These are phyloP conservation scores for Nicotiana undulata DNA, from an alignment of 257 asterid genomes.

Conservation along the genomic window DNA sequence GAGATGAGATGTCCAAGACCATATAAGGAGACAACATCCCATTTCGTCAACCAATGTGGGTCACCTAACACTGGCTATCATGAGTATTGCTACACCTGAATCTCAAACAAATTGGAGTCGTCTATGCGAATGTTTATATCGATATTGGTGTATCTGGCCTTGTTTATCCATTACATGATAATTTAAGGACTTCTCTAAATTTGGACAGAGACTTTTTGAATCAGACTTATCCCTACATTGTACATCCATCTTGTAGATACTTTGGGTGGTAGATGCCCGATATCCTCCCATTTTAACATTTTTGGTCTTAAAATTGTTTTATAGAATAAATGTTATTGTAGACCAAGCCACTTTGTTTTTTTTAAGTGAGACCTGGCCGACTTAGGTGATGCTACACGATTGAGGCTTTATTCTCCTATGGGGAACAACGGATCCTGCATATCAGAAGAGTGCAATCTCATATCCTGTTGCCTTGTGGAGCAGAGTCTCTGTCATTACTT, in stretches of 20 bases:
- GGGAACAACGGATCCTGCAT: not conserved
- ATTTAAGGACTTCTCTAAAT: not conserved
- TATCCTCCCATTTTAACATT: not conserved
- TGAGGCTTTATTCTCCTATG: not conserved
- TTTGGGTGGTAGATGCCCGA: not conserved
- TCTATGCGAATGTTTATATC: not conserved
- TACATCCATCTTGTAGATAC: not conserved
- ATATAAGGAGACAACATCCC: not conserved
- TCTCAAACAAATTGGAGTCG: too few species aligned
- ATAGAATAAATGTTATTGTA: too few species aligned
- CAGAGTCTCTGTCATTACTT: not conserved
- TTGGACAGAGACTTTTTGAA: not conserved
- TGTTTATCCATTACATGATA: not conserved
- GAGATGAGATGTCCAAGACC: not conserved
- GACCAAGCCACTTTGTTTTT: not conserved
- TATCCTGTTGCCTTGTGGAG: not conserved
- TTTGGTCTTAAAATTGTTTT: not conserved
- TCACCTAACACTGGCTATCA: not conserved
- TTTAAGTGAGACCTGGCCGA: not conserved
- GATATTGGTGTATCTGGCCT: not conserved
- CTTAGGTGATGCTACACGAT: not conserved
- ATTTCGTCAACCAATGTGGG: not conserved
- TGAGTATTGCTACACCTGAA: too few species aligned
- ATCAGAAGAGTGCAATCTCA: not conserved
- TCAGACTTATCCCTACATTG: not conserved